phyloP scores from a whole-genome alignment of 1,284 basidiomycete species.

The Cryptococcus maquisensis region DNA sequence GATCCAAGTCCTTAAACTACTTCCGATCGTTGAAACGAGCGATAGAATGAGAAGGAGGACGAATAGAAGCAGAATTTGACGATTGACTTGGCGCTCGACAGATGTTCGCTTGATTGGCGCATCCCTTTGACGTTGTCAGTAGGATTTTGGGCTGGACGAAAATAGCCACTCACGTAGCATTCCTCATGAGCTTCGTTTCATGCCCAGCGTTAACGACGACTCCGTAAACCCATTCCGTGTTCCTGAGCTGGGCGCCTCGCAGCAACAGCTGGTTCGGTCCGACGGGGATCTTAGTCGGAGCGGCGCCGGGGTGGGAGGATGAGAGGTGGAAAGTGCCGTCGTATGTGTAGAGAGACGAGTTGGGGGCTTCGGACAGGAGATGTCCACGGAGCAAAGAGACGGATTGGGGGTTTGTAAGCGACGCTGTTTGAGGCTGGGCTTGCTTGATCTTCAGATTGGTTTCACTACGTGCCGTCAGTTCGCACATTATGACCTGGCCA shows the following conservation, averaged over 20 bases:
- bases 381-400: constrained; percentile 73
- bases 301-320: constrained; percentile 35
- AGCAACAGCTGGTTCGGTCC: constrained; percentile 93
- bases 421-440: constrained; percentile 74
- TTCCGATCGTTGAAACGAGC: constrained; percentile 85
- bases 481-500: not conserved
- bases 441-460: constrained; percentile 99
- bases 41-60: constrained; percentile 80
- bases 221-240: constrained; percentile 96
- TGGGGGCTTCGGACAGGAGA: constrained; percentile 90
- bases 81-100: constrained; percentile 93
- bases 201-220: constrained; percentile 93
- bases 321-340: constrained; percentile 71
- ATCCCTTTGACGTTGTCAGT: constrained; percentile 47
- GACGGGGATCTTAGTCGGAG: constrained; percentile 72
- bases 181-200: constrained; percentile 97
- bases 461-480: constrained; percentile 58
- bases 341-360: constrained; percentile 95
- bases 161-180: constrained; percentile 64
- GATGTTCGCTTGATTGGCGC: constrained; percentile 95
- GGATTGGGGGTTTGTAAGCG: constrained; percentile 70
- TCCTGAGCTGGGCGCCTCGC: constrained; percentile 90
- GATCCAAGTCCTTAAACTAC: constrained; percentile 83
- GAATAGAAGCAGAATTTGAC: constrained; percentile 96
- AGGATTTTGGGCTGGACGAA: not conserved